Evolutionary conservation across 306 rosid genomes (phyloP).

Genomic region (Hippophae rhamnoides): DNA sequence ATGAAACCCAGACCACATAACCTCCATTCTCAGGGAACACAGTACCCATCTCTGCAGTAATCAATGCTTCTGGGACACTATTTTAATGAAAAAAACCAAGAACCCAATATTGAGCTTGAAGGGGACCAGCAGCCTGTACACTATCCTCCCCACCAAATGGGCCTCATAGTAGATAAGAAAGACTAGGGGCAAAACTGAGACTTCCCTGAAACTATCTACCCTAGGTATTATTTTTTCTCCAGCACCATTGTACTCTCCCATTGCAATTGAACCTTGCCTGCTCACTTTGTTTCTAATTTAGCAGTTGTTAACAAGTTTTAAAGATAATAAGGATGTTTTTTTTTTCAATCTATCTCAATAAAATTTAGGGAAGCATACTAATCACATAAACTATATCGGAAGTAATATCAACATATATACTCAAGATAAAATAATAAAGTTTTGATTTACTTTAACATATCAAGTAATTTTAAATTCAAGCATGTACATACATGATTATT

Average conservation of each 20-base stretch:
- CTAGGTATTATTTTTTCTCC: slow-evolving; percentile 38
- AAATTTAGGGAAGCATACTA: no score
- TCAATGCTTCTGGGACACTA: slow-evolving; percentile 88
- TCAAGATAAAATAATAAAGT: no score
- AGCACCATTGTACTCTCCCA: slow-evolving; percentile 38
- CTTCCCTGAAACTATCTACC: slow-evolving; percentile 36
- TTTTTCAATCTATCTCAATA: no score
- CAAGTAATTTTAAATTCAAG: no score
- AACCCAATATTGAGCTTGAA: slow-evolving; percentile 67
- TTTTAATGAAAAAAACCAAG: slow-evolving; percentile 61
- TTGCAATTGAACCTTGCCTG: slow-evolving; percentile 35
- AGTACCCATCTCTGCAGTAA: slow-evolving; percentile 92
- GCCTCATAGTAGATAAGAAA: slow-evolving; percentile 93
- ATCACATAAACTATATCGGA: no score
- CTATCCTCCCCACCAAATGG: slow-evolving; percentile 88
- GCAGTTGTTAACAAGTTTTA: slow-evolving; percentile 21
- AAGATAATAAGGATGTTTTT: background rate
- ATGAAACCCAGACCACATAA: slow-evolving; percentile 84
- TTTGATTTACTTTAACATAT: no score
- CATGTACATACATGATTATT: no score
- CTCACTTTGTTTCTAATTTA: slow-evolving; percentile 41
- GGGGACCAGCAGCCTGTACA: slow-evolving; percentile 86
- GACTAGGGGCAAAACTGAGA: slow-evolving; percentile 71
- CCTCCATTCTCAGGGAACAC: slow-evolving; percentile 95
- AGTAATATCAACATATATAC: no score